phyloP scores from a whole-genome alignment of 2,329 filamentous ascomycete species.

The Cercospora berteroae region DNA sequence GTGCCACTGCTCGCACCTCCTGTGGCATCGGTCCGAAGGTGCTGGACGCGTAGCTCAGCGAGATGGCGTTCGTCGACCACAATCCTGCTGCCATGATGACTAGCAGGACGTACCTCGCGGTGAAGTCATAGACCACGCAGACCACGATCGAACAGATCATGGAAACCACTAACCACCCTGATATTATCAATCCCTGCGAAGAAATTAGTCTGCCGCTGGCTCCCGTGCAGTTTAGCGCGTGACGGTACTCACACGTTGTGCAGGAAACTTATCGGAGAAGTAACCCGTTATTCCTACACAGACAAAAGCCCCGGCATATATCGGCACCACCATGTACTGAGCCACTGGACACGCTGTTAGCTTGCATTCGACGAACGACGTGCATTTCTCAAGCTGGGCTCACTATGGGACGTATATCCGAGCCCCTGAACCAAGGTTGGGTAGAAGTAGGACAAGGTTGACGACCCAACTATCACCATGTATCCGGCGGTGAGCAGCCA shows the following conservation, averaged over 20 bases:
- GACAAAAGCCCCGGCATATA: slow-evolving; percentile 55
- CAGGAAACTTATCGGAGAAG: slow-evolving; percentile 35
- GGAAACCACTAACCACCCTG: slow-evolving; percentile 46
- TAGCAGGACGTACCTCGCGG: slow-evolving; percentile 54
- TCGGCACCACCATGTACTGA: slow-evolving; percentile 50
- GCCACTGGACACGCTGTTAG: slow-evolving; percentile 33
- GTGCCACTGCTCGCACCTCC: slow-evolving; percentile 32
- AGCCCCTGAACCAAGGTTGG: slow-evolving; percentile 54
- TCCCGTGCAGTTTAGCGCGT: not conserved
- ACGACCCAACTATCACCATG: slow-evolving; percentile 52
- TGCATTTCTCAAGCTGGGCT: not conserved
- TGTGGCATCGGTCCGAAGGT: slow-evolving; percentile 50
- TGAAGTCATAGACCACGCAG: slow-evolving; percentile 51
- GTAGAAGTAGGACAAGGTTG: slow-evolving; percentile 56
- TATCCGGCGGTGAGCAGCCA: slow-evolving; percentile 52
- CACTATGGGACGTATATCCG: slow-evolving; percentile 44
- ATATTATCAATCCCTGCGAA: not conserved
- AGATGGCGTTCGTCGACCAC: slow-evolving; percentile 54
- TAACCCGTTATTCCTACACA: slow-evolving; percentile 49
- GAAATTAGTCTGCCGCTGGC: not conserved
- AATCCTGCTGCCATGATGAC: slow-evolving; percentile 57
- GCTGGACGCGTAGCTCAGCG: slow-evolving; percentile 53
- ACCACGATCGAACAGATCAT: slow-evolving; percentile 43
- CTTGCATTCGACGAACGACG: not conserved
- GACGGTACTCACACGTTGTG: not conserved